phyloP scores from a whole-genome alignment of 768 basidiomycete species.

The Floccularia luteovirens region DNA sequence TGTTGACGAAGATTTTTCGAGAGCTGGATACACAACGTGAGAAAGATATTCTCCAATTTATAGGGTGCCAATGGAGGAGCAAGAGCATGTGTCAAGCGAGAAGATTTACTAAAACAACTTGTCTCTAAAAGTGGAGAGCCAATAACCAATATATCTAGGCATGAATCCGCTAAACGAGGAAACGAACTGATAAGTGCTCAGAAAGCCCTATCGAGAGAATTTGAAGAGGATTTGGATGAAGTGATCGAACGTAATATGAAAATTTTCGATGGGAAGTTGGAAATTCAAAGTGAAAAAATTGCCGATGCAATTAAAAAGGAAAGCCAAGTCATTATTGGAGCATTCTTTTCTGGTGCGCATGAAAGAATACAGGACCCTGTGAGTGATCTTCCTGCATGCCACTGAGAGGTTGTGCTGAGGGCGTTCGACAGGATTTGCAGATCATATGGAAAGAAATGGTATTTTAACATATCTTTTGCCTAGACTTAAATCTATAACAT shows the following conservation, averaged over 20 bases:
- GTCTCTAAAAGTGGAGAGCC: constrained; percentile 12
- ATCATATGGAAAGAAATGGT: constrained; percentile 32
- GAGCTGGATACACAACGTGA: constrained; percentile 25
- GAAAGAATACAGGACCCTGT: neutral
- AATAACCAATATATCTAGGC: neutral
- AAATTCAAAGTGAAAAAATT: constrained; percentile 19
- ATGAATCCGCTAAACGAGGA: neutral
- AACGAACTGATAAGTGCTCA: constrained; percentile 12
- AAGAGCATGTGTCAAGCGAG: constrained; percentile 19
- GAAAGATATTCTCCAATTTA: constrained; percentile 18
- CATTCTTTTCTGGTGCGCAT: neutral
- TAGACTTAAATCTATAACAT: neutral
- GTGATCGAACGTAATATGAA: constrained; percentile 20
- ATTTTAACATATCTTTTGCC: constrained; percentile 6
- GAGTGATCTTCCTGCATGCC: neutral
- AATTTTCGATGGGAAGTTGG: constrained; percentile 25
- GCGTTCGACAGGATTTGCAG: constrained; percentile 28
- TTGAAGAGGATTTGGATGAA: constrained; percentile 11
- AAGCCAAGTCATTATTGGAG: neutral
- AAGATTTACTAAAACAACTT: constrained; percentile 18
- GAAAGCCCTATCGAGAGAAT: constrained; percentile 9
- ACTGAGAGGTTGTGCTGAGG: constrained; percentile 4
- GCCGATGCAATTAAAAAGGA: constrained; percentile 3
- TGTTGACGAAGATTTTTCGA: constrained; percentile 18
- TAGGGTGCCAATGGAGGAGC: constrained; percentile 26